These are phyloP conservation scores for Dentipellis fragilis DNA, from an alignment of 768 basidiomycete species.

Conservation along the genomic window DNA sequence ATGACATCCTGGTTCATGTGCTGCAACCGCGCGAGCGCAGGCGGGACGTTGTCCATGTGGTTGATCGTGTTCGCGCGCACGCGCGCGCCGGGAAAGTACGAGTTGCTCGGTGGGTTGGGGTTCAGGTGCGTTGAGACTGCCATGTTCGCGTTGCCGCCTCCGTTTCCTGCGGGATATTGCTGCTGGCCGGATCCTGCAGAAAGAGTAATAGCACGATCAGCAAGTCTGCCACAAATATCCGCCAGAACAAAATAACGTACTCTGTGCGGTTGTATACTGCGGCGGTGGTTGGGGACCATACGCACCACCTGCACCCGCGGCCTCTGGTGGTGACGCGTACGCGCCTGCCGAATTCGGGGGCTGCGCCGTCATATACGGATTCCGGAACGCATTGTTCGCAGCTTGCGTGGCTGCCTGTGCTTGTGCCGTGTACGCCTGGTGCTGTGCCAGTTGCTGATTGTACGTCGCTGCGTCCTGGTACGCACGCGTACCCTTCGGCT, in stretches of 20 bases:
- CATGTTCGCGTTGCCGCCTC: neutral
- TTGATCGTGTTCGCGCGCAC: slow-evolving; percentile 89
- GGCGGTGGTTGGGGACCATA: slow-evolving; percentile 16
- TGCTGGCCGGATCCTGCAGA: slow-evolving; percentile 21
- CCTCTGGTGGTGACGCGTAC: slow-evolving; percentile 21
- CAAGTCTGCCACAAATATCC: slow-evolving; percentile 25
- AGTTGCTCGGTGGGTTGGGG: slow-evolving; percentile 50
- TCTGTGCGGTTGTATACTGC: slow-evolving; percentile 16
- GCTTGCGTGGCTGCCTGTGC: slow-evolving; percentile 68
- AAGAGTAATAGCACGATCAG: slow-evolving; percentile 43
- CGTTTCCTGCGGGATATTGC: slow-evolving; percentile 15
- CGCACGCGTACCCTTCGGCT: slow-evolving; percentile 74
- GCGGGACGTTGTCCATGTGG: slow-evolving; percentile 86
- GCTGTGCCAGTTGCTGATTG: slow-evolving; percentile 89
- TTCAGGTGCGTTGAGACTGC: slow-evolving; percentile 18
- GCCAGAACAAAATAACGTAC: slow-evolving; percentile 27
- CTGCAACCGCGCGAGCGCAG: slow-evolving; percentile 81
- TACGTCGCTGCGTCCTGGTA: slow-evolving; percentile 91
- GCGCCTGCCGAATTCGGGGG: slow-evolving; percentile 21
- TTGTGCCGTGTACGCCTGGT: slow-evolving; percentile 87
- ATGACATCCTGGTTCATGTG: slow-evolving; percentile 84
- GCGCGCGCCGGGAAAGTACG: slow-evolving; percentile 62
- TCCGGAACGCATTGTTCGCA: slow-evolving; percentile 57
- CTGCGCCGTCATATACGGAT: slow-evolving; percentile 58
- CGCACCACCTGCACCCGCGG: slow-evolving; percentile 6